These are phyloP conservation scores for Macrophomina tecta DNA, from an alignment of 2,329 filamentous ascomycete species.

Conservation along the genomic window DNA sequence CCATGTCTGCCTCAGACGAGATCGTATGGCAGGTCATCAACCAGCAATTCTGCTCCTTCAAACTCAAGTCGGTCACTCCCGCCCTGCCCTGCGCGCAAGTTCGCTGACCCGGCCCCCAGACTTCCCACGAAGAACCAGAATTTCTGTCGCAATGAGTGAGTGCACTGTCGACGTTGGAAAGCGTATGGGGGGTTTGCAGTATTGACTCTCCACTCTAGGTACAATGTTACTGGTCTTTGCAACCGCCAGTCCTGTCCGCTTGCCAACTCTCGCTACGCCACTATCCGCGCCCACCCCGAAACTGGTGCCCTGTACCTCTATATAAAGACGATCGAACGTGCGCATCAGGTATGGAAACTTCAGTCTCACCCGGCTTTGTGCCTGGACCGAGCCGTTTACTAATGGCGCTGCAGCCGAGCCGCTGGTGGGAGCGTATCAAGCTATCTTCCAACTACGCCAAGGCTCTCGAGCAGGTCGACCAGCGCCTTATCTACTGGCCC, in stretches of 20 bases:
- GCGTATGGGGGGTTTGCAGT: neutral
- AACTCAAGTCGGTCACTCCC: constrained; percentile 68
- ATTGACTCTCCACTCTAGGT: constrained; percentile 48
- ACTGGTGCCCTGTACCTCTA: constrained; percentile 90
- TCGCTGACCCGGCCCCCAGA: constrained; percentile 13
- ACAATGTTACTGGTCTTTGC: constrained; percentile 84
- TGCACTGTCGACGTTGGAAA: constrained; percentile 29
- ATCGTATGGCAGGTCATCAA: constrained; percentile 98
- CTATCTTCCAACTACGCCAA: constrained; percentile 89
- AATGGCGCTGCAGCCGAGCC: constrained; percentile 16
- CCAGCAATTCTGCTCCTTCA: constrained; percentile 93
- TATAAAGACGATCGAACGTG: constrained; percentile 92
- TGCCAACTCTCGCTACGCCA: constrained; percentile 91
- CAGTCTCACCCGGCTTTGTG: neutral
- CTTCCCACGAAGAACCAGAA: constrained; percentile 77
- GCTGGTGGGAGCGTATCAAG: constrained; percentile 90
- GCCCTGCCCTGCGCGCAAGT: constrained; percentile 32
- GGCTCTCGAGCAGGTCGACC: constrained; percentile 84
- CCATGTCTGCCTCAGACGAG: constrained; percentile 71
- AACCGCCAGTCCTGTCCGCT: constrained; percentile 88
- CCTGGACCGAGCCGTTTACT: neutral
- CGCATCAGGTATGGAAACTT: constrained; percentile 58
- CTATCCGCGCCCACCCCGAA: constrained; percentile 79
- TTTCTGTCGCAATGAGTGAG: constrained; percentile 85
- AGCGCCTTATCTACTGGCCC: constrained; percentile 77